Evolutionary conservation across 2,329 filamentous ascomycete genomes (phyloP), one percentile per base, ranked within the genome.

Genomic region (Alternaria triticimaculans): DNA sequence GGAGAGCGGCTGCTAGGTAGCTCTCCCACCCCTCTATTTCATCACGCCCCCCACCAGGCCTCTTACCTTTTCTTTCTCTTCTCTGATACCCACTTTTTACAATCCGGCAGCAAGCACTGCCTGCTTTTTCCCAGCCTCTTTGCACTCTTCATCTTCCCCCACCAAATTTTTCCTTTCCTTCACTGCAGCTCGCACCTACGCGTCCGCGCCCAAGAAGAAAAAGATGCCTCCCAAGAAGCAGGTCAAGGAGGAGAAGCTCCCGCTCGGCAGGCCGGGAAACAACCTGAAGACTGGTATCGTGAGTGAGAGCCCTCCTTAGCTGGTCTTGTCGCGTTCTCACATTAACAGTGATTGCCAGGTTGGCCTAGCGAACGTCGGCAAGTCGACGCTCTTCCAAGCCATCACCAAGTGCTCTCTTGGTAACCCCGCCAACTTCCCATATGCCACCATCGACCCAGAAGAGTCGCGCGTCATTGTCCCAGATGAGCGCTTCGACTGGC

Each of bases 391-490:
- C 77, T 99, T 99, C 89, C 96, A 99, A 87, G 94, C 96, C 80
- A 97, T 99, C 84, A 99, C 96, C 80, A 98, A 97, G 87, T 97
- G 92, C 83, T 89, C 90, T 71, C 90, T 99, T 78, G 96, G 96
- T 84, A 99, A 98, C 86, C 96, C 96, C 76, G 96, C 96, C 86
- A 99, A 99, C 86, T 99, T 98, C 81, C 96, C 96, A 60, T 99
- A 97, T 86, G 96, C 96, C 80, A 99, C 96, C 77, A 99, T 99
- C 83, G 94, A 99, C 74, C 96, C 96, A 51, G 96, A 99, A 86
- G 96, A 99, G 85, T 93, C 96, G 69, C 93, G 95, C 75, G 96
- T 99, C 82, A 89, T 99, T 75, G 96, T 99, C 33, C 96, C 96
- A 50, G 96, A 99, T 84, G 93, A 92, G 67, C 92, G 96, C 66